Conservation (phyloP, 2,329 filamentous ascomycete genomes). For the Cladophialophora carrionii region DNA sequence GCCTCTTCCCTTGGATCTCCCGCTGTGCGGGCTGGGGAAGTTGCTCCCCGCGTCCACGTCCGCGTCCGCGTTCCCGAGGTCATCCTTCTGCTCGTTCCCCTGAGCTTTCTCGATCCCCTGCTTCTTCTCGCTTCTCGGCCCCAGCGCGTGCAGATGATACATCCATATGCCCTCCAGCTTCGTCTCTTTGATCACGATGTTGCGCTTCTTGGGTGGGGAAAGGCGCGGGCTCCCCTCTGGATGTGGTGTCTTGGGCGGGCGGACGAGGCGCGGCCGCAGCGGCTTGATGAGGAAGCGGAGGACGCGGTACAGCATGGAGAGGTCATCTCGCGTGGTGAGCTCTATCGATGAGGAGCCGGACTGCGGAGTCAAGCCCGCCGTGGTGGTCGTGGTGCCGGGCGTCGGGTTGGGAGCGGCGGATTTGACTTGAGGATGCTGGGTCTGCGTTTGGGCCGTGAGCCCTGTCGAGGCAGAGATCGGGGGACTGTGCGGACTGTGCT, state of each 20-base stretch:
- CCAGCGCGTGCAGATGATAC: constrained; percentile 48
- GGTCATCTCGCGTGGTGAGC: constrained; percentile 25
- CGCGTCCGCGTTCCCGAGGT: neutral
- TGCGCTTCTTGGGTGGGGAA: constrained; percentile 42
- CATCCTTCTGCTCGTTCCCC: neutral
- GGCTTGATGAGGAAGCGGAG: constrained; percentile 30
- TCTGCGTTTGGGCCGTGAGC: neutral
- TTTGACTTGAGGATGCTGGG: neutral
- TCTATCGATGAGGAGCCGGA: constrained; percentile 22
- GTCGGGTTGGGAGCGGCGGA: neutral
- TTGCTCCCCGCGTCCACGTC: neutral
- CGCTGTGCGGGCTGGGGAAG: too few species aligned
- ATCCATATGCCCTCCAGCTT: constrained; percentile 50
- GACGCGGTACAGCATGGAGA: constrained; percentile 30
- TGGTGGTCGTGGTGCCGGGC: neutral
- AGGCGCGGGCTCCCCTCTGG: constrained; percentile 47
- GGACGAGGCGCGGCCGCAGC: constrained; percentile 33
- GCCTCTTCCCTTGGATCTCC: constrained; percentile 5
- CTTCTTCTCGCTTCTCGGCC: neutral
- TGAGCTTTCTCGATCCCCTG: neutral
- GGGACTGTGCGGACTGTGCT: neutral
- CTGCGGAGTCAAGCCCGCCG: neutral
- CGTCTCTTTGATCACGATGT: constrained; percentile 48
- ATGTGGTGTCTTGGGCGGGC: constrained; percentile 18
- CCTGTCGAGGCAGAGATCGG: neutral